Base-by-base conservation (phyloP, 352 stramenopile species). In the Elongisporangium prolatum region DNA sequence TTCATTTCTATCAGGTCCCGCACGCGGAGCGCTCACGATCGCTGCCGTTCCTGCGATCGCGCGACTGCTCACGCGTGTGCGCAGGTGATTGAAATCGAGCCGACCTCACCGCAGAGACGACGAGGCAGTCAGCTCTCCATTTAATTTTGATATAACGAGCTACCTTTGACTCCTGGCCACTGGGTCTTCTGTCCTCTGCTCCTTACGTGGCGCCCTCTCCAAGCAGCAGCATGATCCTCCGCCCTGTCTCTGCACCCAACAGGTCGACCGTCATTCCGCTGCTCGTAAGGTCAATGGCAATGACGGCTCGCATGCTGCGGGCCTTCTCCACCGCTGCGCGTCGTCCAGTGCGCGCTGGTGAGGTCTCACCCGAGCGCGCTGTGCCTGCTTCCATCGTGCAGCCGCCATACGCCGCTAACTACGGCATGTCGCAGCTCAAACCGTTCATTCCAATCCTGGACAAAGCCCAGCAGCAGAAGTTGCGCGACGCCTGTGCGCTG, bases 361-460 rank as follows among this genome's bases (percentile, higher is more conserved):
- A 54, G 3, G 79, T 92, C 44, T 86, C 75, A 13, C 77, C 84
- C 2, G 47, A 50, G 11, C 75, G 76, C 4, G 24, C 60, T 4
- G 80, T 95, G 20, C 86, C 86, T 0, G 28, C 61, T 48, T 53
- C 62, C 50, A 91, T 95, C 57, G 28, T 21, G 24, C 80, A 63
- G 10, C 86, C 86, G 47, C 82, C 74, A 21, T 96, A 93, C 56
- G 83, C 72, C 9, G 71, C 62, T 20, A 84, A 37, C 20, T 84
- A 77, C 18, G 72, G 72, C 54, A 88, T 90, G 79, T 91, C 82
- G 13, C 64, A 71, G 11, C 61, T 87, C 50, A 80, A 84, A 51
- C 74, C 77, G 10, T 93, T 86, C 63, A 92, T 93, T 54, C 84
- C 84, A 52, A 86, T 96, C 54, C 59, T 93, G 37, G 77, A 93